Conservation (phyloP, 176 grass and related monocot species). For the Phoenix dactylifera region DNA sequence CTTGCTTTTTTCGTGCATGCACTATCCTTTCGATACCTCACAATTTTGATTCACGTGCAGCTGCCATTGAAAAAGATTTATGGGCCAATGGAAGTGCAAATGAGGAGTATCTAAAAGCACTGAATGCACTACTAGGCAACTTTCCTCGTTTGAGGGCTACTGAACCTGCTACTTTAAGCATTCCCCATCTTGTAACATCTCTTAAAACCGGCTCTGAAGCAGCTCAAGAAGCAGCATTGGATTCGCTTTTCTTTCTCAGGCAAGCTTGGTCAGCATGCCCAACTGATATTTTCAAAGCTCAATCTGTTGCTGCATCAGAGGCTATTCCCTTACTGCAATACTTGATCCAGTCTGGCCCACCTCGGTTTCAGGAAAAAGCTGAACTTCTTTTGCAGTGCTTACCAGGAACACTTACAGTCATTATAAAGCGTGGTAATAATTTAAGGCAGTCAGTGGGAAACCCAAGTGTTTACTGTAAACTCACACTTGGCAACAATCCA, state of each 20-base stretch:
- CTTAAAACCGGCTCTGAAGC: slow-evolving; percentile 95
- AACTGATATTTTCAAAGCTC: slow-evolving; percentile 92
- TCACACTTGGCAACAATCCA: slow-evolving; percentile 92
- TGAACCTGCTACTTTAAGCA: slow-evolving; percentile 86
- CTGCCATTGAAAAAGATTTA: slow-evolving; percentile 98
- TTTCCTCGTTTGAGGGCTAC: slow-evolving; percentile 96
- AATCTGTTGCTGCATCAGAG: slow-evolving; percentile 89
- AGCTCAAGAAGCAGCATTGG: slow-evolving; percentile 93
- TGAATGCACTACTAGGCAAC: slow-evolving; percentile 83
- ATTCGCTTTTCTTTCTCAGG: slow-evolving; percentile 91
- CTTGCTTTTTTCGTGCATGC: neutral
- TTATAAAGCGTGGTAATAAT: slow-evolving; percentile 92
- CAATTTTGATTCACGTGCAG: slow-evolving; percentile 29
- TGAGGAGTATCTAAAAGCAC: slow-evolving; percentile 96
- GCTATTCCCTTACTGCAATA: slow-evolving; percentile 98
- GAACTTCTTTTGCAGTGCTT: slow-evolving; percentile 92
- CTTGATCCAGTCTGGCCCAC: slow-evolving; percentile 96
- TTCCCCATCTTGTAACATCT: slow-evolving; percentile 89
- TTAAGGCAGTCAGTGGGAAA: slow-evolving; percentile 95
- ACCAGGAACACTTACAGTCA: slow-evolving; percentile 93
- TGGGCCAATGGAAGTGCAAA: slow-evolving; percentile 85
- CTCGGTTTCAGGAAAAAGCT: slow-evolving; percentile 95
- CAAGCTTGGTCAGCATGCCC: slow-evolving; percentile 97
- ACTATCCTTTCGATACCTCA: slow-evolving; percentile 15
- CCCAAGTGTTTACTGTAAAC: slow-evolving; percentile 91